These are phyloP conservation scores for Abrus precatorius DNA, from an alignment of 306 rosid species.

Conservation along the genomic window DNA sequence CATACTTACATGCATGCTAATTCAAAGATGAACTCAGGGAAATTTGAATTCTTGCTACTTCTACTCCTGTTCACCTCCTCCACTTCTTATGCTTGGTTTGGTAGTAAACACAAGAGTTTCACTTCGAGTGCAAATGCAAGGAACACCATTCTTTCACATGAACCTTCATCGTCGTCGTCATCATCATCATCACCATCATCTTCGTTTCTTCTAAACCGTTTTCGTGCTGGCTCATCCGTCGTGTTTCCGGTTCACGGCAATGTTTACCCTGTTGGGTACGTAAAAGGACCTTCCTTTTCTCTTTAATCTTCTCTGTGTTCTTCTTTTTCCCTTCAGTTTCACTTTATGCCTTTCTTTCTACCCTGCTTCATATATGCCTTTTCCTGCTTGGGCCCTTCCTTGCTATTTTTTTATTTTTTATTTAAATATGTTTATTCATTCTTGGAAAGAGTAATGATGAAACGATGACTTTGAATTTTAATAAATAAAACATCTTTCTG, in stretches of 20 bases:
- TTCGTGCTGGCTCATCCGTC: slow-evolving; percentile 65
- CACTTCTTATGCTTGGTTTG: slow-evolving; percentile 70
- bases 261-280: slow-evolving; percentile 89
- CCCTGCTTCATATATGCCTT: slow-evolving; percentile 4
- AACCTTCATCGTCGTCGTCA: slow-evolving; percentile 49
- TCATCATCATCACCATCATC: slow-evolving; percentile 34
- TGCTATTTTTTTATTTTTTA: neutral
- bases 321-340: slow-evolving; percentile 1
- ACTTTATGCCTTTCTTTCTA: slow-evolving; percentile 43
- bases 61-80: slow-evolving; percentile 48
- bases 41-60: slow-evolving; percentile 45
- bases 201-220: slow-evolving; percentile 43
- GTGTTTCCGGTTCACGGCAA: slow-evolving; percentile 82
- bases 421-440: neutral
- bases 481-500: neutral
- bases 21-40: slow-evolving; percentile 43
- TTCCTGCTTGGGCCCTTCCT: neutral
- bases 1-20: neutral
- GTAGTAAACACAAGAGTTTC: slow-evolving; percentile 51
- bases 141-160: slow-evolving; percentile 50
- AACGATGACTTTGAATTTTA: neutral
- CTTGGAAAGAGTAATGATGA: neutral
- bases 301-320: neutral
- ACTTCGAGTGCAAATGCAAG: slow-evolving; percentile 45
- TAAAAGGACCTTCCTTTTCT: slow-evolving; percentile 31